A percentile compares a stretch with the other conserved stretches of the same genome.
Conservation (phyloP, 352 stramenopile species). For the Phytophthora litchii region DNA sequence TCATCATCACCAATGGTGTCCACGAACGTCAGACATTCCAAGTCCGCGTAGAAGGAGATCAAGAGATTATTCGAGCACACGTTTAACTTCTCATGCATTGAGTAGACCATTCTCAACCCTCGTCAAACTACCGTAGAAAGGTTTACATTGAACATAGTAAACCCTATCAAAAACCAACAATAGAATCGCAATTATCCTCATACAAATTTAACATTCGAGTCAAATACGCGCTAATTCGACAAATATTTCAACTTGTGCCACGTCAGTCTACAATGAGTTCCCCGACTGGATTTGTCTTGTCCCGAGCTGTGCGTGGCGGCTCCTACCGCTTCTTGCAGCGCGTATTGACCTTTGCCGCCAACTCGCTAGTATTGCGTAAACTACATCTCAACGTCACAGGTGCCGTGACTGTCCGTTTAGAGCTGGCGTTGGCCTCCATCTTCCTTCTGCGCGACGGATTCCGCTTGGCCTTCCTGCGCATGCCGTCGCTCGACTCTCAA, state of each 20-base stretch:
- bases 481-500: conserved; percentile 64
- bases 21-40: conserved; percentile 1
- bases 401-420: conserved; percentile 84
- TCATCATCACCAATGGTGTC: conserved; percentile 3
- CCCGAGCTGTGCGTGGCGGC: conserved; percentile 59
- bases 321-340: conserved; percentile 87
- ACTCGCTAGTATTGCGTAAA: conserved; percentile 78
- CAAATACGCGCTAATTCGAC: too few relatives aligned
- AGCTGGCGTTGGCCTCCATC: conserved; percentile 88
- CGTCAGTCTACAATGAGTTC: conserved; percentile 32
- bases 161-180: too few relatives aligned
- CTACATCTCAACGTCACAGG: conserved; percentile 81
- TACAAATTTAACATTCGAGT: too few relatives aligned
- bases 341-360: conserved; percentile 85
- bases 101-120: too few relatives aligned
- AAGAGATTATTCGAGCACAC: conserved; percentile 4
- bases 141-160: too few relatives aligned
- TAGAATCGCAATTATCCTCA: too few relatives aligned
- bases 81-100: background rate
- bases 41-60: background rate
- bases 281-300: conserved; percentile 39
- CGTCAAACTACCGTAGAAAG: too few relatives aligned
- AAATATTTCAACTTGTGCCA: conserved; percentile 2
- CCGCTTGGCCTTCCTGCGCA: conserved; percentile 84
- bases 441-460: conserved; percentile 92